phyloP scores from a whole-genome alignment of 2,329 filamentous ascomycete species.

The Fusarium sp. region DNA sequence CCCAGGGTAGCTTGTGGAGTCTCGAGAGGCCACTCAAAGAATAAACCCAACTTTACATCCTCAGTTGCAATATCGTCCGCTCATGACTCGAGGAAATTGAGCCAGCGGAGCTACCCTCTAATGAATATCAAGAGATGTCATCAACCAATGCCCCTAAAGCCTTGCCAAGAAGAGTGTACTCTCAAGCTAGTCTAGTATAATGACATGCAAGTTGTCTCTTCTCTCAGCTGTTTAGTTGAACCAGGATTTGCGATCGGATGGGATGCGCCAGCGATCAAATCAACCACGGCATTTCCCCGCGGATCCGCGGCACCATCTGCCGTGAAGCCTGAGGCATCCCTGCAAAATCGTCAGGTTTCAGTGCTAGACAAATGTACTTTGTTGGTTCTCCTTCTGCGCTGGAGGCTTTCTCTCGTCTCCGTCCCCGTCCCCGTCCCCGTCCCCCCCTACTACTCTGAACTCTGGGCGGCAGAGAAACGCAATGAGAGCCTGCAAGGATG shows the following conservation, averaged over 20 bases:
- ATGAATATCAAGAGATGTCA: neutral
- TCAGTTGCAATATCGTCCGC: neutral
- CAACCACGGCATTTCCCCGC: conserved; percentile 38
- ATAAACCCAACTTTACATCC: neutral
- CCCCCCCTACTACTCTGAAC: neutral
- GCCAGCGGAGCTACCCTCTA: neutral
- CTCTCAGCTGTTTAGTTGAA: conserved; percentile 10
- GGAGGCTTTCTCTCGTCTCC: conserved; percentile 16
- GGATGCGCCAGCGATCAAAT: conserved; percentile 19
- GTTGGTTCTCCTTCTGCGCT: conserved; percentile 3
- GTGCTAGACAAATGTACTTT: conserved; percentile 26
- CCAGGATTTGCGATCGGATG: conserved; percentile 24
- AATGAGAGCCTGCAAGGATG: conserved; percentile 38
- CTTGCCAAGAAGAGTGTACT: conserved; percentile 32
- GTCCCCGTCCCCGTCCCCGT: neutral
- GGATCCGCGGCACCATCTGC: conserved; percentile 30
- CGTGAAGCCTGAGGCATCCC: conserved; percentile 41
- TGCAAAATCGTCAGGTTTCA: conserved; percentile 15
- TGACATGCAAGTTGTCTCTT: conserved; percentile 33
- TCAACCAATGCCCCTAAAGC: neutral
- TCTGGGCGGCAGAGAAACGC: conserved; percentile 24
- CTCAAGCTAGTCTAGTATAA: conserved; percentile 16
- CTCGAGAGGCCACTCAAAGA: neutral
- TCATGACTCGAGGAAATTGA: neutral
- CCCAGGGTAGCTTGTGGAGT: neutral